phyloP scores from a whole-genome alignment of 495 filamentous ascomycete species.

The Penicillium robsamsonii region DNA sequence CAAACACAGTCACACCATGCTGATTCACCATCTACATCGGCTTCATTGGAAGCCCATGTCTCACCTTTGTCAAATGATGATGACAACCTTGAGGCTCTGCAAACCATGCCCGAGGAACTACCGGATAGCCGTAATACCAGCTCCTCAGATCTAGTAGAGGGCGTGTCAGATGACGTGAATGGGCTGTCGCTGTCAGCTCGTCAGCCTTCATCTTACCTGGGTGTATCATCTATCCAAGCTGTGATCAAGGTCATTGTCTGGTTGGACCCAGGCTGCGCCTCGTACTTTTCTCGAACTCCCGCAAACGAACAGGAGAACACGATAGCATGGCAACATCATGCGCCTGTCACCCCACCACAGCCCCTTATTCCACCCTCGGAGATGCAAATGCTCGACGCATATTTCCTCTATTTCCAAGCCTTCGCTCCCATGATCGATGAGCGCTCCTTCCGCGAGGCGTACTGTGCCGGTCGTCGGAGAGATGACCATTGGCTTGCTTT shows the following conservation, averaged over 20 bases:
- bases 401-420: conserved; percentile 73
- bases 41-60: conserved; percentile 40
- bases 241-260: conserved; percentile 79
- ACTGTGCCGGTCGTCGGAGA: conserved; percentile 61
- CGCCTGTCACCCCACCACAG: conserved; percentile 30
- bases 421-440: conserved; percentile 79
- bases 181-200: conserved; percentile 71
- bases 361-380: conserved; percentile 35
- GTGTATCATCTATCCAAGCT: conserved; percentile 78
- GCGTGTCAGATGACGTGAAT: conserved; percentile 79
- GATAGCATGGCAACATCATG: conserved; percentile 27
- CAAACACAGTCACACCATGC: conserved; percentile 27
- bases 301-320: conserved; percentile 21
- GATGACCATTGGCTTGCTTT: conserved; percentile 74
- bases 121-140: conserved; percentile 25
- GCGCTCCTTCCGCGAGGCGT: conserved; percentile 68
- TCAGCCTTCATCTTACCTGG: conserved; percentile 72
- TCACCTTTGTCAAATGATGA: conserved; percentile 41
- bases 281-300: conserved; percentile 51
- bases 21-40: conserved; percentile 40
- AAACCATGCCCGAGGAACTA: conserved; percentile 42
- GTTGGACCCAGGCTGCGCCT: conserved; percentile 62
- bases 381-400: conserved; percentile 66
- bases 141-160: conserved; percentile 54
- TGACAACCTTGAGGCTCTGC: conserved; percentile 42